Percentiles rank a stretch among this genome's conserved stretches.
Conservation (phyloP, 2,329 filamentous ascomycete genomes). For the Trichoderma arundinaceum region DNA sequence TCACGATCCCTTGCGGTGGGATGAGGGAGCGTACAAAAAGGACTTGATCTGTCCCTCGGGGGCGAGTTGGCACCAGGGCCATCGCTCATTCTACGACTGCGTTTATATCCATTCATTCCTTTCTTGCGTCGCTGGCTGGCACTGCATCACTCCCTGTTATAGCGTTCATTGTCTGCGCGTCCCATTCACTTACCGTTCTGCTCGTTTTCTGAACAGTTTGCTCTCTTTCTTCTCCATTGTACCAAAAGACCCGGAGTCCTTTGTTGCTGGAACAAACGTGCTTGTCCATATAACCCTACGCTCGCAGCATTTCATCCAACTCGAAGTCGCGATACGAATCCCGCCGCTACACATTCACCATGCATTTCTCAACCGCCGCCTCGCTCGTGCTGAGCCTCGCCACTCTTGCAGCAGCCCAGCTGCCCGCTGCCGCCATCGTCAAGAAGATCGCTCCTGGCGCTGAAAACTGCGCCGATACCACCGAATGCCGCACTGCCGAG, state of each 20-base stretch:
- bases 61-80: neutral
- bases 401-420: slow-evolving; percentile 34
- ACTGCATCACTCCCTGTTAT: slow-evolving; percentile 10
- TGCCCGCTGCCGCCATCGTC: slow-evolving; percentile 50
- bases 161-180: slow-evolving; percentile 14
- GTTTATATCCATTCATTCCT: slow-evolving; percentile 17
- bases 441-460: slow-evolving; percentile 63
- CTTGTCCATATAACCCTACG: neutral
- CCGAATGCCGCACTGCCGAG: slow-evolving; percentile 70
- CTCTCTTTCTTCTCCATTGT: neutral
- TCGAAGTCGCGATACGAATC: neutral
- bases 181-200: neutral
- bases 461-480: slow-evolving; percentile 55
- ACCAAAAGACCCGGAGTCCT: slow-evolving; percentile 18
- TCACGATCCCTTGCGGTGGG: slow-evolving; percentile 16
- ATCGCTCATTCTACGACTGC: slow-evolving; percentile 7
- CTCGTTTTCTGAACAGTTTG: neutral
- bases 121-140: slow-evolving; percentile 18
- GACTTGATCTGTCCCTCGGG: slow-evolving; percentile 9
- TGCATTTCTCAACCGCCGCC: slow-evolving; percentile 40
- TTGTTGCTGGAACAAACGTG: slow-evolving; percentile 7
- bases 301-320: neutral
- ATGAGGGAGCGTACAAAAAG: slow-evolving; percentile 20
- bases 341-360: slow-evolving; percentile 17
- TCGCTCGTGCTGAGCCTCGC: slow-evolving; percentile 31